Conservation (phyloP, 2,329 filamentous ascomycete genomes). For the Thelonectria discophora region DNA sequence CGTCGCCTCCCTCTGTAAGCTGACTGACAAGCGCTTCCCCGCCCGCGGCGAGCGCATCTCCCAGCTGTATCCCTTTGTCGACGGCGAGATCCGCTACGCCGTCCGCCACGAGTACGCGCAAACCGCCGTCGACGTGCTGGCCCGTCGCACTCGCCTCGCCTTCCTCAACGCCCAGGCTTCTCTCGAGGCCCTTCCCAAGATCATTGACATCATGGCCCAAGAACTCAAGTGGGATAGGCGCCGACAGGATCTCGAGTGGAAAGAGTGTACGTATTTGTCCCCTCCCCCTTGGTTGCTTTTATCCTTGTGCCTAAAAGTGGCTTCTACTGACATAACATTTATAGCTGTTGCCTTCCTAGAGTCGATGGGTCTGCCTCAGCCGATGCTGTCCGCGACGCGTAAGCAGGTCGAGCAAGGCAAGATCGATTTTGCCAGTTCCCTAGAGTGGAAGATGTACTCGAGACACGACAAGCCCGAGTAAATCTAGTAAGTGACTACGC, state of each 20-base stretch:
- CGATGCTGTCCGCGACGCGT: slow-evolving; percentile 65
- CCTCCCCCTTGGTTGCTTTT: background rate
- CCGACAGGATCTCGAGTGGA: slow-evolving; percentile 84
- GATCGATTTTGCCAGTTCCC: slow-evolving; percentile 64
- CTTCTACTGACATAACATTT: background rate
- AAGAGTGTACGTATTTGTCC: slow-evolving; percentile 69
- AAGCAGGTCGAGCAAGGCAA: slow-evolving; percentile 69
- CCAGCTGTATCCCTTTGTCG: slow-evolving; percentile 85
- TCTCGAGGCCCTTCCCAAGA: slow-evolving; percentile 81
- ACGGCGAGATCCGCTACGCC: slow-evolving; percentile 90
- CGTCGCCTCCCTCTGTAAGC: slow-evolving; percentile 80
- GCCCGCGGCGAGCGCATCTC: slow-evolving; percentile 83
- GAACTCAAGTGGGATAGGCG: slow-evolving; percentile 81
- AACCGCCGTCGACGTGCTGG: slow-evolving; percentile 87
- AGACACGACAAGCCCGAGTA: slow-evolving; percentile 61
- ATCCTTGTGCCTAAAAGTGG: slow-evolving; percentile 17
- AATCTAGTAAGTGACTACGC: background rate
- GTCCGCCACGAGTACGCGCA: slow-evolving; percentile 91
- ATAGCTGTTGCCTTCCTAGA: slow-evolving; percentile 67
- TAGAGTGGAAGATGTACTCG: slow-evolving; percentile 71
- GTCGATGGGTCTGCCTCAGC: slow-evolving; percentile 71
- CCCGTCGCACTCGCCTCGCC: slow-evolving; percentile 82
- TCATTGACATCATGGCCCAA: slow-evolving; percentile 89
- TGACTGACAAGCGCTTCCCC: slow-evolving; percentile 82
- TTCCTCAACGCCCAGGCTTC: slow-evolving; percentile 94